Conservation (phyloP, 805 yeast genomes). For the Yamadazyma insecticola region DNA sequence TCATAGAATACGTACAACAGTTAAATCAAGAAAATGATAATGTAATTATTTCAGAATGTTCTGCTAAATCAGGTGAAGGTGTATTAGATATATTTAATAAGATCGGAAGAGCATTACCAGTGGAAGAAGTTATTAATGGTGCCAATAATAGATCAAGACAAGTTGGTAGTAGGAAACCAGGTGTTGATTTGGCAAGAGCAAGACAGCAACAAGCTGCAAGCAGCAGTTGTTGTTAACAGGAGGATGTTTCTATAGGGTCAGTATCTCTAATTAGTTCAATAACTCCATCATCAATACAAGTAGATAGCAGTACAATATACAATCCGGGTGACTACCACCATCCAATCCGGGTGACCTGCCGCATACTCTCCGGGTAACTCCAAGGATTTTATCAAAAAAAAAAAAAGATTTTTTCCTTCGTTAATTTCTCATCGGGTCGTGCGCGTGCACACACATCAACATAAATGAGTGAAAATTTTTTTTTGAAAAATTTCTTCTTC, state of each 20-base stretch:
- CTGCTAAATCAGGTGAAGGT: conserved; percentile 43
- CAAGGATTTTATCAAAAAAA: too few relatives aligned
- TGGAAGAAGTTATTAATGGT: conserved; percentile 30
- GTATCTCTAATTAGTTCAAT: too few relatives aligned
- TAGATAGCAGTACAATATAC: too few relatives aligned
- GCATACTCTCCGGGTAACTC: too few relatives aligned
- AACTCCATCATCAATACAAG: too few relatives aligned
- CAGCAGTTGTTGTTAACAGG: conserved; percentile 26
- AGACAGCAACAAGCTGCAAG: conserved; percentile 19
- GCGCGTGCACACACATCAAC: background rate
- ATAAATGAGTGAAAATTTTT: conserved; percentile 4
- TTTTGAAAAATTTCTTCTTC: conserved; percentile 1
- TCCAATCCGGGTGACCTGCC: too few relatives aligned
- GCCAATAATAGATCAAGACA: conserved; percentile 21
- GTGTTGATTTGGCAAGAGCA: conserved; percentile 31
- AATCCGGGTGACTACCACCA: too few relatives aligned
- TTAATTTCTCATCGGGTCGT: background rate
- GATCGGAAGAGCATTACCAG: conserved; percentile 39
- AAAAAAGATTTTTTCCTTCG: too few relatives aligned
- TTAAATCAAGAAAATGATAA: conserved; percentile 44
- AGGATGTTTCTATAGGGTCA: too few relatives aligned
- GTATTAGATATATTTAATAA: conserved; percentile 36
- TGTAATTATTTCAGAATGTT: conserved; percentile 35
- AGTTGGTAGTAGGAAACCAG: conserved; percentile 23
- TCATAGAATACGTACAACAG: conserved; percentile 41